Base-by-base conservation (phyloP, 2,329 filamentous ascomycete species). In the Colletotrichum euphorbiae region DNA sequence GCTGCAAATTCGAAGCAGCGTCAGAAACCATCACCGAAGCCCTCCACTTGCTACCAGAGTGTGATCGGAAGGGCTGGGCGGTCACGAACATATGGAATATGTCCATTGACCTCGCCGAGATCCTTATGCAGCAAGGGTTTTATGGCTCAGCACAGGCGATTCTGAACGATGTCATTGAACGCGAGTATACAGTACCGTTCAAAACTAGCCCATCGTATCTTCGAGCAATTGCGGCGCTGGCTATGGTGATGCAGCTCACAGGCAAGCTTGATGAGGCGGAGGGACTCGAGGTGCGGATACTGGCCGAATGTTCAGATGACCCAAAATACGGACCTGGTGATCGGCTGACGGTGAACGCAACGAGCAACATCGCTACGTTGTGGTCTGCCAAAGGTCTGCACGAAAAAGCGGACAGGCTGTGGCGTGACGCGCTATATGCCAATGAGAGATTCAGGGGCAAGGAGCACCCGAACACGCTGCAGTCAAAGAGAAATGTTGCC, bases 401-500 rank as follows among this genome's bases (percentile, higher is more conserved):
- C 12, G 60, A 63, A 12, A 13, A 17, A 5, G 60, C 60, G 15
- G 31, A 63, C 15, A 12, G 50, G 1, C 19, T 50, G 42, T 63
- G 60, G 60, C 33, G 42, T 11, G 31, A 50, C 19, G 40, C 42
- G 1, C 42, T 50, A 4, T n/a, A 31, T 19, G 5, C 28, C 2
- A 15, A 63, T 19, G 51, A 50, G 42, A 8, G 6, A 13, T 31
- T 13, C 2, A 42, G 60, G 3, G 60, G 51, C 3, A 43, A 52
- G 3, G 48, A 59, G 15, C 48, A 70, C 24, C 42, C 51, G 0
- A 67, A 43, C 1, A 56, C 63, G 7, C 52, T 68, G 45, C 21
- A 58, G 4, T 51, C 61, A 31, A 59, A 54, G 48, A 38, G 56
- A 11, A 28, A 69, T 8, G 51, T 69, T 12, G 65, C 60, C 0